Conservation (phyloP, 805 yeast genomes). For the Starmerella sp. region DNA sequence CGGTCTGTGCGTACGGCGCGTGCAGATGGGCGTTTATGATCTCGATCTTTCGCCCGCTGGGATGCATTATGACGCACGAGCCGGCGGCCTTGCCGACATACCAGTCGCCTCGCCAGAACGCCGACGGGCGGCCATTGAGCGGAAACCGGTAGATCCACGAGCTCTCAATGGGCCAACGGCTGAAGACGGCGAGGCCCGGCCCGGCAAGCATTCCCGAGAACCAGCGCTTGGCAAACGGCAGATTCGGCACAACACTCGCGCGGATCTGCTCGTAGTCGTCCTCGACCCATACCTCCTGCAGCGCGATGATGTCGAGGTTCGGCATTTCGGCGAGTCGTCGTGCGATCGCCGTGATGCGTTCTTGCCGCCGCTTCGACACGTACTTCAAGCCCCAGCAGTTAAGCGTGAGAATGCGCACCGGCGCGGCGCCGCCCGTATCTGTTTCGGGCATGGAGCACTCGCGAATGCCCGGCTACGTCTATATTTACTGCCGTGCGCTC, state of each 20-base stretch:
- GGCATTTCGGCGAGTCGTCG: constrained; percentile 37
- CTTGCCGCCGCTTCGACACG: constrained; percentile 59
- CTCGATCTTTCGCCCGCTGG: constrained; percentile 45
- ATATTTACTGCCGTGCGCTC: background rate
- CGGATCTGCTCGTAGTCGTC: constrained; percentile 68
- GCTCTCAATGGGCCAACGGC: constrained; percentile 70
- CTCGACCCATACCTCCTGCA: constrained; percentile 91
- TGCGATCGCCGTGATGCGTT: constrained; percentile 66
- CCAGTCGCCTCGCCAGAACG: constrained; percentile 94
- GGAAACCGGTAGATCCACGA: constrained; percentile 78
- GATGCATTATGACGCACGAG: constrained; percentile 52
- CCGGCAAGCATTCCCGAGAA: constrained; percentile 81
- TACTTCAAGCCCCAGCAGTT: constrained; percentile 68
- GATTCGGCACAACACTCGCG: constrained; percentile 34
- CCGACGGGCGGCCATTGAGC: constrained; percentile 87
- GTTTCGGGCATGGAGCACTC: background rate
- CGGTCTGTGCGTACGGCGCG: constrained; percentile 75
- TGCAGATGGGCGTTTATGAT: constrained; percentile 90
- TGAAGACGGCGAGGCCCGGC: constrained; percentile 80
- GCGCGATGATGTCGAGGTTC: constrained; percentile 67
- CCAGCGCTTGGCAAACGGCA: constrained; percentile 59
- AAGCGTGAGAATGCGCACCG: constrained; percentile 31
- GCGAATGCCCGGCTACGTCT: background rate
- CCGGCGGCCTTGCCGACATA: constrained; percentile 87
- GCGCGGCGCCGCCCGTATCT: background rate